phyloP scores from a whole-genome alignment of 257 asterid species.

The Apocynum venetum region DNA sequence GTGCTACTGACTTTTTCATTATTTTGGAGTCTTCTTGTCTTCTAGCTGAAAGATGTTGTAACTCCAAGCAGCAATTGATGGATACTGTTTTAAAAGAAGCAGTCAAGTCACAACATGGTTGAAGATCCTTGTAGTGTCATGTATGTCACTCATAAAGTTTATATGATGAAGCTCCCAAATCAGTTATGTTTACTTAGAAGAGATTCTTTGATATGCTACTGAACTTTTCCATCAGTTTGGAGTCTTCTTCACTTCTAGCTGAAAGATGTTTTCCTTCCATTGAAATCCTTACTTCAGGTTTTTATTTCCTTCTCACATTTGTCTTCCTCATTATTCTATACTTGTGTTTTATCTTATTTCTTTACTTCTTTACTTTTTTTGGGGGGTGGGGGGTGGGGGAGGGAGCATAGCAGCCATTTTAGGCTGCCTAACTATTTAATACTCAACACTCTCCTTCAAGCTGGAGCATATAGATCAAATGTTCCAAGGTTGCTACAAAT shows the following conservation, averaged over 20 bases:
- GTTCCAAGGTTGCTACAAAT: too few species aligned
- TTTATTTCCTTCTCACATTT: not conserved
- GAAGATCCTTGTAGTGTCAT: conserved; percentile 36
- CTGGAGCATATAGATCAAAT: too few species aligned
- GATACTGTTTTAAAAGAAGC: conserved; percentile 73
- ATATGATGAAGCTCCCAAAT: not conserved
- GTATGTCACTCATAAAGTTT: not conserved
- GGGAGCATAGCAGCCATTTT: too few species aligned
- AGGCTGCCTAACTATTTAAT: too few species aligned
- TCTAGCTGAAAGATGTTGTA: not conserved
- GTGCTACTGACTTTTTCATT: not conserved
- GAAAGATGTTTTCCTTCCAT: too few species aligned
- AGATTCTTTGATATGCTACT: not conserved
- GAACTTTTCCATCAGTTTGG: not conserved
- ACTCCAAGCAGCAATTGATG: conserved; percentile 52
- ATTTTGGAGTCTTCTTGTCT: not conserved
- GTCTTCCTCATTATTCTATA: not conserved
- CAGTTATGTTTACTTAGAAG: not conserved
- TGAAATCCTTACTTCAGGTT: not conserved
- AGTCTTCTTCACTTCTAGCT: not conserved
- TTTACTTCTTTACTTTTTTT: not conserved
- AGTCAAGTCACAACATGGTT: conserved; percentile 66
- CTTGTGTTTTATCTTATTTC: not conserved
- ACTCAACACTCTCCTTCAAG: too few species aligned
- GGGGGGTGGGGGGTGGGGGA: too few species aligned